phyloP scores from a whole-genome alignment of 2,329 filamentous ascomycete species.

The Hypoxylon sp. region DNA sequence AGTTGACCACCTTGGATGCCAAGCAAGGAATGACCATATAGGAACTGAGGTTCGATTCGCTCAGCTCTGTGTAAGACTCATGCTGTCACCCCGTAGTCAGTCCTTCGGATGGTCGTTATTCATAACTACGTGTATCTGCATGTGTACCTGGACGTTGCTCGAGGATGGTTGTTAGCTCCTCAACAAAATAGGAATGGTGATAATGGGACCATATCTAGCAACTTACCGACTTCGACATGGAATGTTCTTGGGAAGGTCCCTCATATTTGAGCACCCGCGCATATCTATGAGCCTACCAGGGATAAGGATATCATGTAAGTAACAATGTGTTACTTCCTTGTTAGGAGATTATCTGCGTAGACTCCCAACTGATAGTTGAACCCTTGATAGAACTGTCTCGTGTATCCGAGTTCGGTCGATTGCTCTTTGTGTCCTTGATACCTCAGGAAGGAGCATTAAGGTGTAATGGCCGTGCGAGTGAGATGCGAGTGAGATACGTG shows the following conservation, averaged over 20 bases:
- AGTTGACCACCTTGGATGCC: background rate
- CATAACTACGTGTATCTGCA: background rate
- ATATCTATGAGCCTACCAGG: no score
- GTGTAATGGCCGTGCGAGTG: background rate
- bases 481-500: background rate
- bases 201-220: background rate
- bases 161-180: no score
- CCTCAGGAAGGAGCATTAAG: background rate
- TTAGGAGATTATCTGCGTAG: background rate
- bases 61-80: background rate
- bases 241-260: background rate
- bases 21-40: background rate
- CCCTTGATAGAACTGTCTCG: background rate
- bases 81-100: background rate
- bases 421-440: background rate
- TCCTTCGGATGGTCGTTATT: background rate
- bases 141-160: background rate
- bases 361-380: background rate
- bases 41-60: background rate
- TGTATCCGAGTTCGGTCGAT: background rate
- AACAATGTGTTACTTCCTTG: background rate
- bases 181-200: background rate
- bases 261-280: background rate
- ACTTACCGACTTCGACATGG: background rate
- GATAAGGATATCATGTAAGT: background rate